Evolutionary conservation across 2,329 filamentous ascomycete genomes (phyloP), one percentile per base, ranked within the genome.

Genomic region (Claviceps quebecensis): DNA sequence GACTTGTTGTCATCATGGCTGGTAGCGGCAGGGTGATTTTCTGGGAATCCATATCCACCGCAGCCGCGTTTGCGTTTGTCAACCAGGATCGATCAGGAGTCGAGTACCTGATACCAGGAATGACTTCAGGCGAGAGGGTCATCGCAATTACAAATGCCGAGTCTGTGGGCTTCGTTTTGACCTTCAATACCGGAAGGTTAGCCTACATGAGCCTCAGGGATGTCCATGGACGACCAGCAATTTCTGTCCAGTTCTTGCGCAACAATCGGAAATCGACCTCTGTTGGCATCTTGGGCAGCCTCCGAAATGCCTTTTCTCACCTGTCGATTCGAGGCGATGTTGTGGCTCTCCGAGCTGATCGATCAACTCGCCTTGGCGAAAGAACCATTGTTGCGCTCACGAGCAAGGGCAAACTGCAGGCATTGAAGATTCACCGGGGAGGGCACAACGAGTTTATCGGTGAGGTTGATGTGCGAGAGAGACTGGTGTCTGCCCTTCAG

Each of bases 21-120:
- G 80, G 79, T 17, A 89, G 77, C 47, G 93, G 93, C 49, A 90
- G 84, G 65, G 81, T 97, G 49, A 83, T 87, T 45, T 97, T 93
- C 66, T 97, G 93, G 89, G 93, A 97, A 65, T 94, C 88, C 40
- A 86, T 97, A 56, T 89, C 91, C 52, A 89, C 83, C 65, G 89
- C 88, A 9, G 86, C 89, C 40, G 88, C 87, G 1, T 76, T 94
- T 51, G 87, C 86, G 56, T 79, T 94, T 41, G 86, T 91, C 61
- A 84, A 86, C 57, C 85, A 94, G 63, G 86, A 87, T 61, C 82
- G 86, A 57, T 84, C 82, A 56, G 87, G 87, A 16, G 80, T 95
- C 16, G 87, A 94, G 61, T 81, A 86, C 45, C 72, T 72, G 2
- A 80, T 95, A 55, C 74, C 79, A 2, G 84, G 85, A 55, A 76